Evolutionary conservation across 2,329 filamentous ascomycete species (phyloP).

Genomic region (Trichoderma brevicompactum): DNA sequence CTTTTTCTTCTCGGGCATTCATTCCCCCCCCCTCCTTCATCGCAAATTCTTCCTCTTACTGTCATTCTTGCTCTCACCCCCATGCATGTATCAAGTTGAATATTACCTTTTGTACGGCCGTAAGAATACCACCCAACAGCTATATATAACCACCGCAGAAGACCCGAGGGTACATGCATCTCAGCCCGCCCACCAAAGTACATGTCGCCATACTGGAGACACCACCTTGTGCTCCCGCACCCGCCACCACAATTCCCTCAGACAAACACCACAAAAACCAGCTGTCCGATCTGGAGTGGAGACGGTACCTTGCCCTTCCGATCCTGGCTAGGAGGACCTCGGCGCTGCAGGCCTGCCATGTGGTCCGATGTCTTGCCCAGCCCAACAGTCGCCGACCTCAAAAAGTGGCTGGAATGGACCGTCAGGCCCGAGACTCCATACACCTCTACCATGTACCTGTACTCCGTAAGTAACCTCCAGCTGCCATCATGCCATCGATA

Average conservation of each 20-base stretch:
- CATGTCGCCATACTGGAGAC: too few relatives aligned
- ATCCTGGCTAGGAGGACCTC: slow-evolving; percentile 2
- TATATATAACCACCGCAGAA: slow-evolving; percentile 4
- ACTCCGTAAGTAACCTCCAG: neutral
- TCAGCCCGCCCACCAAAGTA: neutral
- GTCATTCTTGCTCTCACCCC: neutral
- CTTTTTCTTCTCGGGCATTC: neutral
- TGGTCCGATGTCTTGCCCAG: slow-evolving; percentile 4
- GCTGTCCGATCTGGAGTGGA: slow-evolving; percentile 19
- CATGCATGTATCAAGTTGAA: neutral
- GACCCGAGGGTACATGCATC: neutral
- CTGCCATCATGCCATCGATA: neutral
- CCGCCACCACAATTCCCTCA: neutral
- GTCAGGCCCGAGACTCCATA: neutral
- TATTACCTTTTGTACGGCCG: neutral
- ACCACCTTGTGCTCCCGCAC: neutral
- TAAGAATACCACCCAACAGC: slow-evolving; percentile 10
- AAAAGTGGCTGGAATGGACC: neutral
- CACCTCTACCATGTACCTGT: neutral
- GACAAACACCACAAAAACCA: neutral
- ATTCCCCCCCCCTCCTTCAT: too few relatives aligned
- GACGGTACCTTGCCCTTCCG: slow-evolving; percentile 4
- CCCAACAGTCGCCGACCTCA: slow-evolving; percentile 17
- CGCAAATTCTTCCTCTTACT: neutral
- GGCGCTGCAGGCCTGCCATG: slow-evolving; percentile 22